Evolutionary conservation across 148 eudicot genomes (phyloP).

Genomic region (Camellia sinensis): DNA sequence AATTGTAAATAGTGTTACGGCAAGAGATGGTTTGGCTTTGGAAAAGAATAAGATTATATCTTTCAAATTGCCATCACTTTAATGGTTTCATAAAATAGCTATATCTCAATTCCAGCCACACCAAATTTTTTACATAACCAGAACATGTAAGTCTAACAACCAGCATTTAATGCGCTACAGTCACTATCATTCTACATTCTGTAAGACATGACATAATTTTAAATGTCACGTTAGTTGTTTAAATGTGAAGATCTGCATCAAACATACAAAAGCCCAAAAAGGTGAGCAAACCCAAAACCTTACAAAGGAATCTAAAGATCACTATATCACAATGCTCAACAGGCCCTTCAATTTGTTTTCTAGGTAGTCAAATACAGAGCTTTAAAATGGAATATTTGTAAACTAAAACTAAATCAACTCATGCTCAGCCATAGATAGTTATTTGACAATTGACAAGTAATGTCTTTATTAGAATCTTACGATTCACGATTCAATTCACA

Average conservation of each 20-base stretch:
- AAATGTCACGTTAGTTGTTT: background rate
- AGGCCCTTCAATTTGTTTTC: background rate
- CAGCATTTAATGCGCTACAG: background rate
- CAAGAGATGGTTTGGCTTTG: background rate
- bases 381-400: background rate
- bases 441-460: too few species aligned
- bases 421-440: too few species aligned
- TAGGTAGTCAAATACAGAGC: background rate
- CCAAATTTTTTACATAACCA: too few species aligned
- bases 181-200: background rate
- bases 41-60: background rate
- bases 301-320: too few species aligned
- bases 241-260: background rate
- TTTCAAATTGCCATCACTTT: background rate
- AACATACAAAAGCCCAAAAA: background rate
- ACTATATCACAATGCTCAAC: background rate
- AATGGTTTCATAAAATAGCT: background rate
- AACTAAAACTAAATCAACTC: too few species aligned
- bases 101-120: background rate
- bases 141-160: background rate
- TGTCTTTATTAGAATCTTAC: too few species aligned
- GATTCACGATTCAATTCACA: too few species aligned
- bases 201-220: background rate
- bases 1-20: background rate
- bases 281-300: too few species aligned